phyloP scores from a whole-genome alignment of 2,329 filamentous ascomycete genomes.

The Fusarium bactridioides region DNA sequence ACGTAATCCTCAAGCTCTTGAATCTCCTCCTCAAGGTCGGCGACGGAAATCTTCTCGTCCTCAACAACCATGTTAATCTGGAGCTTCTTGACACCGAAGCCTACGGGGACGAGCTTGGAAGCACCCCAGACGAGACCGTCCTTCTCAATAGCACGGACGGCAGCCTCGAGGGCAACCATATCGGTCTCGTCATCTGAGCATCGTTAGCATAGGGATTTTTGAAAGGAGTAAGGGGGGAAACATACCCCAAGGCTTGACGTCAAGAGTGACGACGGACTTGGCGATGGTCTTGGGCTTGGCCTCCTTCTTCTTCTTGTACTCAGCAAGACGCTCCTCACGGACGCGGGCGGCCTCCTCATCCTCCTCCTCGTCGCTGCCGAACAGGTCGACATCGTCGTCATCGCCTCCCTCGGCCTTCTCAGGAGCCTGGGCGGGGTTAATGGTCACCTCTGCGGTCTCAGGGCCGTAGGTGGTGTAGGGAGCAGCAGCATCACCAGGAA shows the following conservation, averaged over 20 bases:
- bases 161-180: slow-evolving; percentile 80
- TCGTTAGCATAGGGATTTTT: slow-evolving; percentile 34
- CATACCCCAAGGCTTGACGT: slow-evolving; percentile 99
- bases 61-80: slow-evolving; percentile 98
- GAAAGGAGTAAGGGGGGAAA: slow-evolving; percentile 25
- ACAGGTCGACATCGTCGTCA: slow-evolving; percentile 88
- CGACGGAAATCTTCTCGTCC: slow-evolving; percentile 91
- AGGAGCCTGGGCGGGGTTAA: slow-evolving; percentile 83
- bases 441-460: slow-evolving; percentile 75
- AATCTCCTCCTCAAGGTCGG: slow-evolving; percentile 88
- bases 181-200: slow-evolving; percentile 86
- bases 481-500: slow-evolving; percentile 91
- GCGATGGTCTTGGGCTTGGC: slow-evolving; percentile 89
- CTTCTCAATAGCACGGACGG: slow-evolving; percentile 84
- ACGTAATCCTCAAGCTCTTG: slow-evolving; percentile 88
- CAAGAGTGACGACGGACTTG: slow-evolving; percentile 95
- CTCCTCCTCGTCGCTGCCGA: slow-evolving; percentile 93
- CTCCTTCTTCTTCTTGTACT: slow-evolving; percentile 98
- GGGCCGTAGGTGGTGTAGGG: slow-evolving; percentile 91
- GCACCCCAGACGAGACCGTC: slow-evolving; percentile 97
- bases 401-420: slow-evolving; percentile 41
- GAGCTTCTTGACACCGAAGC: slow-evolving; percentile 98
- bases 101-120: slow-evolving; percentile 87
- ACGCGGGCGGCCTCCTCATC: slow-evolving; percentile 84
- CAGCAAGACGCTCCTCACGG: slow-evolving; percentile 88